Evolutionary conservation across 768 basidiomycete species (phyloP).

Genomic region (Coprinopsis sp.): DNA sequence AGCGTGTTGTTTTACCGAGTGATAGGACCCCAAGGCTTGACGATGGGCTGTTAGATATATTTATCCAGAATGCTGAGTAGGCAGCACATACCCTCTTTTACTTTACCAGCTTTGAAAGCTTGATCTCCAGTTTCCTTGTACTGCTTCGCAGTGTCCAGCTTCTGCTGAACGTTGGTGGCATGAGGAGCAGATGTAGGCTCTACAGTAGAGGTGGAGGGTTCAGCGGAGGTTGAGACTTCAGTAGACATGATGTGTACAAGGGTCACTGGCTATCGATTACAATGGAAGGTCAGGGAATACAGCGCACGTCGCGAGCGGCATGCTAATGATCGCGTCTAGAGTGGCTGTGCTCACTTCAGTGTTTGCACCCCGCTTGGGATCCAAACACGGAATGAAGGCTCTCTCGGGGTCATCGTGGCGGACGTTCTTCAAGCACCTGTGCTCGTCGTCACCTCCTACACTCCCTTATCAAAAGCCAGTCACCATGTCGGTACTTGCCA

Average conservation of each 20-base stretch:
- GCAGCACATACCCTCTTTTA: slow-evolving; percentile 48
- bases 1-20: slow-evolving; percentile 46
- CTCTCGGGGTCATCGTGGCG: slow-evolving; percentile 8
- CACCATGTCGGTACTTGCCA: slow-evolving; percentile 63
- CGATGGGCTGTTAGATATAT: not conserved
- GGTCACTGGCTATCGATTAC: slow-evolving; percentile 2
- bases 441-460: slow-evolving; percentile 1
- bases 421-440: slow-evolving; percentile 9
- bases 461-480: not conserved
- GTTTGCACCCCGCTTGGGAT: slow-evolving; percentile 16
- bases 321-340: slow-evolving; percentile 18
- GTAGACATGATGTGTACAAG: slow-evolving; percentile 3
- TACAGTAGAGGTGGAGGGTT: slow-evolving; percentile 8
- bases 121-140: slow-evolving; percentile 65
- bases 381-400: slow-evolving; percentile 6
- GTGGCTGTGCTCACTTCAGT: slow-evolving; percentile 33
- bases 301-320: not conserved
- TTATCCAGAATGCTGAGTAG: not conserved
- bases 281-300: slow-evolving; percentile 9
- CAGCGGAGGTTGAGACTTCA: slow-evolving; percentile 8
- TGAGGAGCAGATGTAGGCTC: slow-evolving; percentile 12
- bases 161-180: slow-evolving; percentile 23
- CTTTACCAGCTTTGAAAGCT: slow-evolving; percentile 63
- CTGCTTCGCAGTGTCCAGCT: slow-evolving; percentile 56
- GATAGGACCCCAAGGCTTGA: slow-evolving; percentile 66